Conservation (phyloP, 495 filamentous ascomycete genomes). For the Penicillium diatomitis region DNA sequence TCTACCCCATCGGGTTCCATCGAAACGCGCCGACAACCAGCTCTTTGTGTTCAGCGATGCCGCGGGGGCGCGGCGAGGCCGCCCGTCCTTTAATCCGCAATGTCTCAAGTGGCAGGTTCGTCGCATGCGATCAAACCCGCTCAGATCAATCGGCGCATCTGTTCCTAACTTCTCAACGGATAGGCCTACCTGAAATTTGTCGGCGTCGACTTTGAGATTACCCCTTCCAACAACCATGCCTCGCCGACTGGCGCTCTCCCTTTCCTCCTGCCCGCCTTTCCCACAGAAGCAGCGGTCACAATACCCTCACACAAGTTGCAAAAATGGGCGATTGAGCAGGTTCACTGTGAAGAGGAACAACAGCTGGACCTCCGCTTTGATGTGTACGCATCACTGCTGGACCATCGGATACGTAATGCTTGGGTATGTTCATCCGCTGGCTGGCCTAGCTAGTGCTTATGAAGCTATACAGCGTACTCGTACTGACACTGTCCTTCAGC, state of each 20-base stretch:
- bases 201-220: conserved; percentile 55
- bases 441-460: no score
- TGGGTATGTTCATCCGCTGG: conserved; percentile 49
- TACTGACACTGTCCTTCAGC: conserved; percentile 37
- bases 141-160: no score
- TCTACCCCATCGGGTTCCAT: conserved; percentile 57
- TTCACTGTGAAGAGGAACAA: conserved; percentile 40
- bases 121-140: conserved; percentile 5
- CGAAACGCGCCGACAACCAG: conserved; percentile 38
- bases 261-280: conserved; percentile 60
- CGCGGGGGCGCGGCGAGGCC: conserved; percentile 48
- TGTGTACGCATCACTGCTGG: conserved; percentile 74
- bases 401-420: conserved; percentile 70
- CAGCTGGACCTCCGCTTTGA: conserved; percentile 53
- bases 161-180: no score
- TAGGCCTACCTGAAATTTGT: conserved; percentile 80
- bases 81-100: conserved; percentile 81
- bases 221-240: conserved; percentile 83
- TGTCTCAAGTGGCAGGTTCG: conserved; percentile 96
- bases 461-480: no score
- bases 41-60: conserved; percentile 73
- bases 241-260: conserved; percentile 81
- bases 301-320: conserved; percentile 60
- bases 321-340: conserved; percentile 54
- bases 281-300: conserved; percentile 27